Conservation (phyloP, 805 yeast species). For the Metschnikowia peoriensis region DNA sequence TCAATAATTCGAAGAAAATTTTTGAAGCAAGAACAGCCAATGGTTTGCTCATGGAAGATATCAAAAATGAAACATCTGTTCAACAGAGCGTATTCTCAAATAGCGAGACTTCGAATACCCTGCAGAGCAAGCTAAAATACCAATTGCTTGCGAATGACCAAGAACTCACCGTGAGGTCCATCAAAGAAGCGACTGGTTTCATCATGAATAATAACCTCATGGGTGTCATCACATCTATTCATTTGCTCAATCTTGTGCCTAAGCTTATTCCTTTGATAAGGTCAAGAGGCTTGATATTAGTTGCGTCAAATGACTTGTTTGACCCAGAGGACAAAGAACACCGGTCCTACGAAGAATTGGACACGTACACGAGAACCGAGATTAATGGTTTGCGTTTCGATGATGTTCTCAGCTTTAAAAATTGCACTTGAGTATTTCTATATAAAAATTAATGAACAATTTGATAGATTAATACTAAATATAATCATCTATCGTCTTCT, state of each 20-base stretch:
- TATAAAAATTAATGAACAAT: background rate
- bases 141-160: constrained; percentile 30
- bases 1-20: constrained; percentile 22
- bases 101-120: background rate
- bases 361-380: constrained; percentile 41
- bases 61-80: constrained; percentile 6
- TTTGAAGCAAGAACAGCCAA: constrained; percentile 43
- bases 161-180: constrained; percentile 54
- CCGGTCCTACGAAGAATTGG: constrained; percentile 30
- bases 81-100: background rate
- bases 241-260: constrained; percentile 70
- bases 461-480: background rate
- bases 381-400: constrained; percentile 68
- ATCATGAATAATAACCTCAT: constrained; percentile 80
- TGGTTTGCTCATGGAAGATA: constrained; percentile 35
- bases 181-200: constrained; percentile 79
- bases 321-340: constrained; percentile 24
- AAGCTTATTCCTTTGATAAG: constrained; percentile 71
- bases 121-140: constrained; percentile 15
- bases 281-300: constrained; percentile 76
- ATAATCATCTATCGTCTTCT: constrained; percentile 6
- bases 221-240: constrained; percentile 77
- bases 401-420: constrained; percentile 65
- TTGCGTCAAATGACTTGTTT: constrained; percentile 54
- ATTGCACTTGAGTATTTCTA: constrained; percentile 27